Evolutionary conservation across 1,284 basidiomycete genomes (phyloP).

Genomic region (Boletus calvinii): DNA sequence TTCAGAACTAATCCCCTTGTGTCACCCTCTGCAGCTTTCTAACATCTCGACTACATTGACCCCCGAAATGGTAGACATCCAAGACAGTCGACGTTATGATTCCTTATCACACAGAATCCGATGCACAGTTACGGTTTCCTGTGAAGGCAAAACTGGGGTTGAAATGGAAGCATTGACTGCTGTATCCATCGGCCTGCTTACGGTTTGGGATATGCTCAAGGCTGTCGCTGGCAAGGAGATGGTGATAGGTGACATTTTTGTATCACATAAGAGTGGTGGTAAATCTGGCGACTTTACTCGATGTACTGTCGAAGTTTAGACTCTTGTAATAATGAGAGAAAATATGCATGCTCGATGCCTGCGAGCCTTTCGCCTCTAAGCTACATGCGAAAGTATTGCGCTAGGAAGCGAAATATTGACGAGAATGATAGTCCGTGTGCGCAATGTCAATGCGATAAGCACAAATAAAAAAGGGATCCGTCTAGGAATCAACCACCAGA

Average conservation of each 20-base stretch:
- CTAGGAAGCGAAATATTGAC: background rate
- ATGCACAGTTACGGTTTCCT: slow-evolving; percentile 67
- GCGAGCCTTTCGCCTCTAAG: background rate
- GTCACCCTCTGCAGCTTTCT: slow-evolving; percentile 75
- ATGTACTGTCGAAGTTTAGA: background rate
- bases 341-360: background rate
- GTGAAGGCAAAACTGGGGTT: slow-evolving; percentile 81
- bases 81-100: background rate
- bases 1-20: slow-evolving; percentile 79
- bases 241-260: slow-evolving; percentile 68
- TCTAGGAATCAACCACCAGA: background rate
- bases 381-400: background rate
- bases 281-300: slow-evolving; percentile 64
- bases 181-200: slow-evolving; percentile 75
- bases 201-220: slow-evolving; percentile 93
- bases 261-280: slow-evolving; percentile 72
- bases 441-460: background rate
- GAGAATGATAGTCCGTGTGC: background rate
- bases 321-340: background rate
- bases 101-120: slow-evolving; percentile 49
- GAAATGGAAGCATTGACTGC: slow-evolving; percentile 94
- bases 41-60: slow-evolving; percentile 65
- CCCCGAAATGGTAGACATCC: slow-evolving; percentile 36
- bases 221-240: slow-evolving; percentile 84
- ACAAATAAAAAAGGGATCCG: background rate